phyloP scores from a whole-genome alignment of 1,284 basidiomycete species.

The Naganishia sp. region DNA sequence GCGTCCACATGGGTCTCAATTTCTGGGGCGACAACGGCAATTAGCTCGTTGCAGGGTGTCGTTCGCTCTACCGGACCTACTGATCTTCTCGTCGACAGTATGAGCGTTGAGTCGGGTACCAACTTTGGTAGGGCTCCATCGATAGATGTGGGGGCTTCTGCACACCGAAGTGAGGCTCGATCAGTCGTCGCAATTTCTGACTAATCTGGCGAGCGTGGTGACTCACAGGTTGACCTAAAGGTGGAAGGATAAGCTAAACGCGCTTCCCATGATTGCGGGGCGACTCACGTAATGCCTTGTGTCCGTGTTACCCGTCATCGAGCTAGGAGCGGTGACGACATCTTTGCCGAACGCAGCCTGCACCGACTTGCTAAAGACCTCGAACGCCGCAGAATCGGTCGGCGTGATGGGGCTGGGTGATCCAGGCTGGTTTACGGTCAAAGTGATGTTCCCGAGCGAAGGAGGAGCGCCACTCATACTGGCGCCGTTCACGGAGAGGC shows the following conservation, averaged over 20 bases:
- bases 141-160: slow-evolving; percentile 28
- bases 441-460: slow-evolving; percentile 29
- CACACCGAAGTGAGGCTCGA: neutral
- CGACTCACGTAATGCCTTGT: slow-evolving; percentile 25
- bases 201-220: too few relatives aligned
- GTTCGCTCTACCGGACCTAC: slow-evolving; percentile 1
- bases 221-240: slow-evolving; percentile 23
- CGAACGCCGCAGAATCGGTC: slow-evolving; percentile 15
- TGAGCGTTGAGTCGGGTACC: slow-evolving; percentile 27
- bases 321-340: slow-evolving; percentile 29
- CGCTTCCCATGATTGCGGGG: neutral
- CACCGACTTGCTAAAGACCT: slow-evolving; percentile 27
- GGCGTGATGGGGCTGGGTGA: slow-evolving; percentile 26
- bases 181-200: too few relatives aligned
- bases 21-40: neutral
- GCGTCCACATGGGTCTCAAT: slow-evolving; percentile 28
- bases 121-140: slow-evolving; percentile 26
- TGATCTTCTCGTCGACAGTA: slow-evolving; percentile 32
- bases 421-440: slow-evolving; percentile 17
- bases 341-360: slow-evolving; percentile 29
- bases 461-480: neutral
- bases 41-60: neutral
- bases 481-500: slow-evolving; percentile 12
- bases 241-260: neutral
- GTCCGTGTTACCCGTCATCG: slow-evolving; percentile 33